A percentile compares a stretch with the other conserved stretches of the same genome.
These are phyloP conservation scores for Chrysosporium keratinophilum DNA, from an alignment of 2,329 filamentous ascomycete species.

Conservation along the genomic window DNA sequence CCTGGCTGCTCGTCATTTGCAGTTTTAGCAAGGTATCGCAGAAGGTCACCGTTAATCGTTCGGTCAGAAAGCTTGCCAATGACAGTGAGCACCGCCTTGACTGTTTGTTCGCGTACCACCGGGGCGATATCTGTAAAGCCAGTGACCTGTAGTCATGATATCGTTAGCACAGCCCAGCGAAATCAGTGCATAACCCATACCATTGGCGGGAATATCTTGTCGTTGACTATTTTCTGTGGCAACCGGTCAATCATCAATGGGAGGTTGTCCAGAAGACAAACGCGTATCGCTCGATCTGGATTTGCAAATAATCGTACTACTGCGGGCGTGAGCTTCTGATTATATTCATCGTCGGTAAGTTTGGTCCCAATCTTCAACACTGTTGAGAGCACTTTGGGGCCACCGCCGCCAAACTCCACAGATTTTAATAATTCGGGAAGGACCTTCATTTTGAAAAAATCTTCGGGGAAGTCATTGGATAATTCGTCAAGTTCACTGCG, in stretches of 20 bases:
- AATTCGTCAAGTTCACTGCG: slow-evolving; percentile 65
- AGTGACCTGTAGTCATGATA: slow-evolving; percentile 51
- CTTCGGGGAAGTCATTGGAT: slow-evolving; percentile 89
- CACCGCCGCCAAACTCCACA: slow-evolving; percentile 94
- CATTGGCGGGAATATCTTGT: slow-evolving; percentile 93
- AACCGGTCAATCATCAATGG: slow-evolving; percentile 85
- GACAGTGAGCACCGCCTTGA: slow-evolving; percentile 83
- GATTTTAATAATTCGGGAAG: slow-evolving; percentile 93
- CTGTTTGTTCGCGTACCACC: slow-evolving; percentile 84
- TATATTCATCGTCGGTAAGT: slow-evolving; percentile 80
- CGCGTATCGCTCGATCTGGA: slow-evolving; percentile 81
- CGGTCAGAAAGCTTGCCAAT: slow-evolving; percentile 85
- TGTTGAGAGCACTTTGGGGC: slow-evolving; percentile 76
- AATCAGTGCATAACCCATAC: slow-evolving; percentile 38
- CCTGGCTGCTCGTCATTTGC: slow-evolving; percentile 96
- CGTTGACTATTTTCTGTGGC: slow-evolving; percentile 78
- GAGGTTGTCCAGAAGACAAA: slow-evolving; percentile 80
- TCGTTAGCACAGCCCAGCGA: neutral
- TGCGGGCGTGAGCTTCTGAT: slow-evolving; percentile 70
- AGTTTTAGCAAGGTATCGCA: slow-evolving; percentile 85
- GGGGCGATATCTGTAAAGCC: slow-evolving; percentile 89
- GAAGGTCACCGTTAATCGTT: slow-evolving; percentile 82
- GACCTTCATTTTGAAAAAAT: slow-evolving; percentile 96
- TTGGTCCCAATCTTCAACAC: slow-evolving; percentile 88
- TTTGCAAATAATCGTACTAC: slow-evolving; percentile 79